These are phyloP conservation scores for Apiotrichum montevideense DNA, from an alignment of 1,284 basidiomycete species.

Conservation along the genomic window DNA sequence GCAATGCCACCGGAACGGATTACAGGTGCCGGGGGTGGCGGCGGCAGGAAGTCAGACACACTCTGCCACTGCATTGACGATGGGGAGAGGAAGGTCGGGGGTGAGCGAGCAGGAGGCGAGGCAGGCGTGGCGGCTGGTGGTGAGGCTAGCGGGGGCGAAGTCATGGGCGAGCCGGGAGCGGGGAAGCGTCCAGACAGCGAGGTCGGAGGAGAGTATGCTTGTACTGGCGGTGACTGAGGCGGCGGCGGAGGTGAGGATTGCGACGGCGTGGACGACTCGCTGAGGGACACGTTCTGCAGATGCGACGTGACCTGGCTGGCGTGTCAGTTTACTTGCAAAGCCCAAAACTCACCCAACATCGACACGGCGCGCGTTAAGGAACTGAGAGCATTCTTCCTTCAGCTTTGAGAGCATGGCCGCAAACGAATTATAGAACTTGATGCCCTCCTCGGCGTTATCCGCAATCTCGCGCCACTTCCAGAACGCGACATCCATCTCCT, in stretches of 20 bases:
- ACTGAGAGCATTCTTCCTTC: constrained; percentile 66
- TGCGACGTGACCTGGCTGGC: constrained; percentile 21
- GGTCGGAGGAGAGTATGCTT: neutral
- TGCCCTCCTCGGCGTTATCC: constrained; percentile 79
- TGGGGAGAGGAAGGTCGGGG: constrained; percentile 30
- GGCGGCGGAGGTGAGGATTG: neutral
- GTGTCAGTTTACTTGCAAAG: neutral
- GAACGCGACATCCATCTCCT: constrained; percentile 78
- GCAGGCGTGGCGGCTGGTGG: constrained; percentile 11
- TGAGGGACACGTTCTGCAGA: constrained; percentile 16
- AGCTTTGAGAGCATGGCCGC: constrained; percentile 64
- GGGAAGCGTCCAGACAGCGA: constrained; percentile 1
- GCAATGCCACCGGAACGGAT: constrained; percentile 36
- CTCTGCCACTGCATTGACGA: constrained; percentile 39
- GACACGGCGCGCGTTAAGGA: constrained; percentile 62
- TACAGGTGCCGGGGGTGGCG: constrained; percentile 41
- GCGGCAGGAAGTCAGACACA: constrained; percentile 39
- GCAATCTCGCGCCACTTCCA: constrained; percentile 82
- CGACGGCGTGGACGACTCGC: constrained; percentile 12
- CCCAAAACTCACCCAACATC: constrained; percentile 46
- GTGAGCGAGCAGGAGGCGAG: constrained; percentile 11
- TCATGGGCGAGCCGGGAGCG: constrained; percentile 5
- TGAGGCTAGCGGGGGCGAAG: neutral
- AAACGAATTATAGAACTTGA: constrained; percentile 84
- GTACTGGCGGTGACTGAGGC: constrained; percentile 1